phyloP scores from a whole-genome alignment of 331 rosid species.

The Acacia concinna region DNA sequence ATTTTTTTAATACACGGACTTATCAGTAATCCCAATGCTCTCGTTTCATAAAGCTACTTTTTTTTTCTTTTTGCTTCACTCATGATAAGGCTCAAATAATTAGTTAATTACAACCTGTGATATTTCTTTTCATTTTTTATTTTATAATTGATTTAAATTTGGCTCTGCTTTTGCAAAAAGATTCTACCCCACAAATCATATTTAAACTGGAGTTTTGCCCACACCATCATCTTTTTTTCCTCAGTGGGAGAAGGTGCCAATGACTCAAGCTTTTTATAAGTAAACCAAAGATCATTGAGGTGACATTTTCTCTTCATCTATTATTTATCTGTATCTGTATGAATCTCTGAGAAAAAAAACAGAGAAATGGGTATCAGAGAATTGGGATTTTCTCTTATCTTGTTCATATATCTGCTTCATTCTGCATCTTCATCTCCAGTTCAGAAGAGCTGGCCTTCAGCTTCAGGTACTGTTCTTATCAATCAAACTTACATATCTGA shows the following conservation, averaged over 20 bases:
- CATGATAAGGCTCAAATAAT: slow-evolving; percentile 29
- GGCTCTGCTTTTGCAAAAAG: slow-evolving; percentile 17
- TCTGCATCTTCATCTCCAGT: slow-evolving; percentile 26
- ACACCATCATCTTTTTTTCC: neutral
- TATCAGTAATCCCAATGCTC: neutral
- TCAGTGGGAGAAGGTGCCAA: neutral
- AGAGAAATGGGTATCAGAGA: slow-evolving; percentile 34
- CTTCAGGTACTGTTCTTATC: slow-evolving; percentile 40
- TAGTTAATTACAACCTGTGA: neutral
- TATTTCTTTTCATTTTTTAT: neutral
- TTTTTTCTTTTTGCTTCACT: neutral
- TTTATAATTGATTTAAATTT: neutral
- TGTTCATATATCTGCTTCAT: slow-evolving; percentile 17
- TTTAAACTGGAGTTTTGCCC: neutral
- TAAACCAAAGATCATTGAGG: neutral
- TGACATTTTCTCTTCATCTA: no score
- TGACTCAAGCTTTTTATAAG: neutral
- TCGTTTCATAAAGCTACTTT: slow-evolving; percentile 14
- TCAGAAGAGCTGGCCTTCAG: slow-evolving; percentile 39
- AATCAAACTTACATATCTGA: neutral
- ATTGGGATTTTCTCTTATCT: slow-evolving; percentile 26
- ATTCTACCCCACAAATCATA: slow-evolving; percentile 1
- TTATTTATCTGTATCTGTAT: neutral
- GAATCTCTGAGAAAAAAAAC: neutral
- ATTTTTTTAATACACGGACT: neutral